phyloP scores from a whole-genome alignment of 225 moss, liverwort and hornwort genomes.

The Climacium dendroides region DNA sequence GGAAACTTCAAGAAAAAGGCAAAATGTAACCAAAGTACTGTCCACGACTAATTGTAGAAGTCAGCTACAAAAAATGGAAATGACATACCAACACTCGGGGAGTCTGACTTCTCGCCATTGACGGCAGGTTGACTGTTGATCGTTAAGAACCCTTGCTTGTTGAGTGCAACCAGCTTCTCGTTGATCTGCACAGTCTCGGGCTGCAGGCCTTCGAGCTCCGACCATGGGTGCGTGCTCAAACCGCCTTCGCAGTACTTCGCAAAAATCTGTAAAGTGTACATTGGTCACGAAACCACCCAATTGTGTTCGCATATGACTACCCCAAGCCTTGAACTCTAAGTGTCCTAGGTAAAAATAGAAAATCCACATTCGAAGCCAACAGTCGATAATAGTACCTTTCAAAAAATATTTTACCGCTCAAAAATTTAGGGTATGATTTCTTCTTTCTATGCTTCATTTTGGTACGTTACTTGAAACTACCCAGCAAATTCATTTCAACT shows the following conservation, averaged over 20 bases:
- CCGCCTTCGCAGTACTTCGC: constrained; percentile 65
- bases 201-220: constrained; percentile 81
- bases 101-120: constrained; percentile 84
- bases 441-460: background rate
- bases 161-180: constrained; percentile 58
- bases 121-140: constrained; percentile 94
- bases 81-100: constrained; percentile 55
- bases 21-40: background rate
- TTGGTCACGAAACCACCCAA: background rate
- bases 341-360: background rate
- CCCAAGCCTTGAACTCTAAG: background rate
- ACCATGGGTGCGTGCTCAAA: constrained; percentile 78
- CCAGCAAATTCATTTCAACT: background rate
- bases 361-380: too few relatives aligned
- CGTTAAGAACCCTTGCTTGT: constrained; percentile 63
- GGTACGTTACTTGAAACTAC: background rate
- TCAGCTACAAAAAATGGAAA: background rate
- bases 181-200: constrained; percentile 79
- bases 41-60: background rate
- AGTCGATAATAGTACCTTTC: too few relatives aligned
- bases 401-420: background rate
- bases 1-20: background rate
- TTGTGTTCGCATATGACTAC: background rate
- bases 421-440: background rate
- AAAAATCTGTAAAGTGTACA: constrained; percentile 18